phyloP scores from a whole-genome alignment of 768 basidiomycete species.

The Basidioascus undulatus region DNA sequence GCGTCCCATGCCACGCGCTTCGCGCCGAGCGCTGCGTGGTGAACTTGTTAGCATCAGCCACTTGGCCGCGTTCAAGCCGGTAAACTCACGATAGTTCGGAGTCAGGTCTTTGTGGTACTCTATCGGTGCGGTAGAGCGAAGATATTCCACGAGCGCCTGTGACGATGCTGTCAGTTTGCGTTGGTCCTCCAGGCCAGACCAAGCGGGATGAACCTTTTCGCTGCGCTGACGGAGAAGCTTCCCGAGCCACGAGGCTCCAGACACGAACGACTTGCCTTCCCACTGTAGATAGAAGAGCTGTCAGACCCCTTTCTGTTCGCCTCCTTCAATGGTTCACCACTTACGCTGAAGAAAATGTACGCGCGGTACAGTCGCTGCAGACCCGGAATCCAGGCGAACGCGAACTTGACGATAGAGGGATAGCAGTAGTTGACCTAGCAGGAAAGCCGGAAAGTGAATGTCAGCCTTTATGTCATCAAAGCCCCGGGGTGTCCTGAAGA shows the following conservation, averaged over 20 bases:
- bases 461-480: background rate
- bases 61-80: background rate
- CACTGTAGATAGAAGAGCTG: no score
- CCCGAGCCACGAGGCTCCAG: no score
- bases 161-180: no score
- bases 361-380: slow-evolving; percentile 6
- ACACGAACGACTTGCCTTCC: no score
- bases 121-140: slow-evolving; percentile 23
- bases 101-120: slow-evolving; percentile 26
- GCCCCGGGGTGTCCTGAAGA: background rate
- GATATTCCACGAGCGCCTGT: no score
- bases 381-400: slow-evolving; percentile 7
- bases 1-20: slow-evolving; percentile 34
- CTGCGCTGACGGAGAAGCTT: no score
- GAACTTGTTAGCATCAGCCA: background rate
- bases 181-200: no score
- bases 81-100: slow-evolving; percentile 22
- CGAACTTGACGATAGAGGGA: background rate
- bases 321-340: no score
- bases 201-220: no score
- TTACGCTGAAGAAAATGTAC: slow-evolving; percentile 8
- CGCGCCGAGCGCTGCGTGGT: slow-evolving; percentile 11
- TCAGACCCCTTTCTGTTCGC: no score
- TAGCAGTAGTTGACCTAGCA: slow-evolving; percentile 1
- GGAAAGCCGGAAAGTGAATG: background rate